A percentile compares a stretch with the other conserved stretches of the same genome.
phyloP scores from a whole-genome alignment of 225 moss, liverwort and hornwort species.

The Climacium dendroides region DNA sequence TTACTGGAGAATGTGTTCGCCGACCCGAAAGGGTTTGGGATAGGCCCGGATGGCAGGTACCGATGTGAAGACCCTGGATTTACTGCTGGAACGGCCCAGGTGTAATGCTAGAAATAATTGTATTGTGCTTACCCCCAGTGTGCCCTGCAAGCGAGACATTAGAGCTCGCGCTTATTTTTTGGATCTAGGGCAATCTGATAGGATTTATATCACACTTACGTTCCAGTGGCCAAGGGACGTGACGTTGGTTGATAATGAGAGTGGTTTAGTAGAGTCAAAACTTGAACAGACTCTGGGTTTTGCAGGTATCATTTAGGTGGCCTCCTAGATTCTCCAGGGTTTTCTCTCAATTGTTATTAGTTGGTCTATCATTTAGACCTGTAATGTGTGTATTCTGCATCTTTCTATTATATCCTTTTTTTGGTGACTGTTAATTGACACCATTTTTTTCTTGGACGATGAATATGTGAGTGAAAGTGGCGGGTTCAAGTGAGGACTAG shows the following conservation, averaged over 20 bases:
- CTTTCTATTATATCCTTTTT: not conserved
- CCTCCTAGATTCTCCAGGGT: not conserved
- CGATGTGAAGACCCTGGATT: conserved; percentile 93
- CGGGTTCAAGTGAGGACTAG: not conserved
- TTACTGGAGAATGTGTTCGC: conserved; percentile 91
- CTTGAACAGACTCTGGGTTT: not conserved
- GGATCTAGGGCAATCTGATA: not conserved
- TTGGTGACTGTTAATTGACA: not conserved
- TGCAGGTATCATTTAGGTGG: not conserved
- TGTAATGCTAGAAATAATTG: conserved; percentile 13
- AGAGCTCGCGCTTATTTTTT: not conserved
- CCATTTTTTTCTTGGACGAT: not conserved
- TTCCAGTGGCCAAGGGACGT: not conserved
- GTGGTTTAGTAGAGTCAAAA: not conserved
- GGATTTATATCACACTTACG: not conserved
- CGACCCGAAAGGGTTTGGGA: conserved; percentile 85
- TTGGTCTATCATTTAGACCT: conserved; percentile 10
- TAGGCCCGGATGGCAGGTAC: conserved; percentile 85
- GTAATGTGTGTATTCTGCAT: conserved; percentile 2
- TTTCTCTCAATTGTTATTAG: not conserved
- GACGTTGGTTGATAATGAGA: not conserved
- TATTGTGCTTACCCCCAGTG: not conserved
- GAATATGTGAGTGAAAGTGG: not conserved
- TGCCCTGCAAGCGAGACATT: not conserved
- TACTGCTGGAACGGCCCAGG: conserved; percentile 82